Percentiles rank a stretch among this genome's conserved stretches.
phyloP scores from a whole-genome alignment of 495 filamentous ascomycete species.

The Aspergillus haitiensis region DNA sequence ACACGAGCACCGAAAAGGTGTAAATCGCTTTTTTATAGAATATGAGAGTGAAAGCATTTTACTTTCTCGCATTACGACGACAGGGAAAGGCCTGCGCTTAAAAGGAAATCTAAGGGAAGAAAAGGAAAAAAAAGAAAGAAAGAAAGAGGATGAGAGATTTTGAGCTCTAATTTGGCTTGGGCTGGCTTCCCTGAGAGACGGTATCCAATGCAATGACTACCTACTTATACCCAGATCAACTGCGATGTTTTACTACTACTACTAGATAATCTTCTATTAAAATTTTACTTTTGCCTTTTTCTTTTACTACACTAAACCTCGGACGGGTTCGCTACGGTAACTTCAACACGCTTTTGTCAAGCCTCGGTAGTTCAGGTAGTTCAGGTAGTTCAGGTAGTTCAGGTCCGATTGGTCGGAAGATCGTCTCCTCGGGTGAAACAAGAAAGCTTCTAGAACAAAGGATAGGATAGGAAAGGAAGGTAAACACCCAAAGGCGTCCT shows the following conservation, averaged over 20 bases:
- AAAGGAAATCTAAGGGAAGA: background rate
- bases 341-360: too few species aligned
- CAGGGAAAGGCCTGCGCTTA: background rate
- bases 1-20: slow-evolving; percentile 32
- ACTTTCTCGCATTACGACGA: background rate
- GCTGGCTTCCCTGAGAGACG: background rate
- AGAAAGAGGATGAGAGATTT: background rate
- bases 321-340: background rate
- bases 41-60: background rate
- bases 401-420: too few species aligned
- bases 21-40: background rate
- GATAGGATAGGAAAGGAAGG: too few species aligned
- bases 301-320: background rate
- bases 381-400: too few species aligned
- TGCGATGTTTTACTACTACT: background rate
- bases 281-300: background rate
- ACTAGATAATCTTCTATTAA: slow-evolving; percentile 2
- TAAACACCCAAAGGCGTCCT: too few species aligned
- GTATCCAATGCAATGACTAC: slow-evolving; percentile 4
- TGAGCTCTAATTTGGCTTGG: slow-evolving; percentile 1
- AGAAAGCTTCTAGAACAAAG: too few species aligned
- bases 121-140: too few species aligned
- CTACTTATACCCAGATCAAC: slow-evolving; percentile 4
- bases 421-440: too few species aligned
- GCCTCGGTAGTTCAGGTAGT: too few species aligned